Evolutionary conservation across 2,329 filamentous ascomycete genomes (phyloP).

Genomic region (Albophoma yamanashiensis): DNA sequence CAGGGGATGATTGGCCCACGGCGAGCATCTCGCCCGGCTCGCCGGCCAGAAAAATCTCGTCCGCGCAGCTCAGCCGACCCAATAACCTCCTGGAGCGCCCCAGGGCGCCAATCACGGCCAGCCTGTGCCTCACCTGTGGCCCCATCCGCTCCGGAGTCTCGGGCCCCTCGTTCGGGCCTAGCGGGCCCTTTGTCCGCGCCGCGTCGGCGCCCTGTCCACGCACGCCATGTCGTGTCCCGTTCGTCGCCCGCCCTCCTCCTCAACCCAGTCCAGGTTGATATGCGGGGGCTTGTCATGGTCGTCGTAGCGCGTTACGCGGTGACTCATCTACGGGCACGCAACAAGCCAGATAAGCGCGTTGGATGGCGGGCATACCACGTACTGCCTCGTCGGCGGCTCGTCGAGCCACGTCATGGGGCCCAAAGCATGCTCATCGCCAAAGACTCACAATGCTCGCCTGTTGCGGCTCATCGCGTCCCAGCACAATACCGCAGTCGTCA

Average conservation of each 20-base stretch:
- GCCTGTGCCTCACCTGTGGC: background rate
- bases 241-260: background rate
- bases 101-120: background rate
- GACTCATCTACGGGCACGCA: background rate
- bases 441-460: background rate
- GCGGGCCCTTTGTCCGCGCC: constrained; percentile 5
- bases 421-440: background rate
- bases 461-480: background rate
- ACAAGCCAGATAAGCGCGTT: background rate
- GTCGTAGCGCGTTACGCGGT: background rate
- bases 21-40: background rate
- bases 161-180: constrained; percentile 1
- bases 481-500: too few species aligned
- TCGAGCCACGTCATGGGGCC: background rate
- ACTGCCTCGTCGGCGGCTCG: background rate
- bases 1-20: background rate
- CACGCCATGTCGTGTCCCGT: background rate
- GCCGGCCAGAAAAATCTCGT: background rate
- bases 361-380: background rate
- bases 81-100: background rate
- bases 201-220: constrained; percentile 2
- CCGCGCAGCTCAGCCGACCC: background rate
- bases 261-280: background rate
- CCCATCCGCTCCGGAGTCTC: background rate
- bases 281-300: background rate